These are phyloP conservation scores for Cyathus pygmaeus DNA, from an alignment of 1,284 basidiomycete species.

Conservation along the genomic window DNA sequence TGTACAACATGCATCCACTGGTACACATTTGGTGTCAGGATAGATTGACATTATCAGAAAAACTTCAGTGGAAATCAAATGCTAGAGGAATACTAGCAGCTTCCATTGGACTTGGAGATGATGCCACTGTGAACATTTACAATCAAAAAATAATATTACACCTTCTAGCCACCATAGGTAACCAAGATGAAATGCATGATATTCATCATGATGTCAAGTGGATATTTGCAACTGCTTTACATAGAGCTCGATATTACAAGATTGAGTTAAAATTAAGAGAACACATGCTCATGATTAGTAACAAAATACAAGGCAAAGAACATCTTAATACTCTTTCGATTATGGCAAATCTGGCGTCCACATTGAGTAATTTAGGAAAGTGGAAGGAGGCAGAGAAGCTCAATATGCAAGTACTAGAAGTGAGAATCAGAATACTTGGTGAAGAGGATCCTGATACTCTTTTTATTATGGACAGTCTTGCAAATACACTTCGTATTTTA, in stretches of 20 bases:
- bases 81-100: background rate
- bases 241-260: background rate
- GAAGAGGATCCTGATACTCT: too few species aligned
- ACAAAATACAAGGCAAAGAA: background rate
- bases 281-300: background rate
- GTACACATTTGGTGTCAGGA: constrained; percentile 1
- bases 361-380: too few species aligned
- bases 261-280: background rate
- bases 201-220: constrained; percentile 2
- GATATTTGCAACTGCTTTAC: background rate
- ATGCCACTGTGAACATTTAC: background rate
- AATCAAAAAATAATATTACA: background rate
- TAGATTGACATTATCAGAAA: background rate
- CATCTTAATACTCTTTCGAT: background rate
- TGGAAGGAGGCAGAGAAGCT: too few species aligned
- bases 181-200: background rate
- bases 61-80: background rate
- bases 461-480: too few species aligned
- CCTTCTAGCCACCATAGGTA: background rate
- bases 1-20: background rate
- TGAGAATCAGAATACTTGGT: too few species aligned
- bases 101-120: background rate
- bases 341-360: constrained; percentile 3
- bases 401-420: too few species aligned
- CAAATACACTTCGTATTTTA: too few species aligned